A percentile compares a stretch with the other conserved stretches of the same genome.
Conservation (phyloP, 768 basidiomycete species). For the Boletus vinaceobasis region DNA sequence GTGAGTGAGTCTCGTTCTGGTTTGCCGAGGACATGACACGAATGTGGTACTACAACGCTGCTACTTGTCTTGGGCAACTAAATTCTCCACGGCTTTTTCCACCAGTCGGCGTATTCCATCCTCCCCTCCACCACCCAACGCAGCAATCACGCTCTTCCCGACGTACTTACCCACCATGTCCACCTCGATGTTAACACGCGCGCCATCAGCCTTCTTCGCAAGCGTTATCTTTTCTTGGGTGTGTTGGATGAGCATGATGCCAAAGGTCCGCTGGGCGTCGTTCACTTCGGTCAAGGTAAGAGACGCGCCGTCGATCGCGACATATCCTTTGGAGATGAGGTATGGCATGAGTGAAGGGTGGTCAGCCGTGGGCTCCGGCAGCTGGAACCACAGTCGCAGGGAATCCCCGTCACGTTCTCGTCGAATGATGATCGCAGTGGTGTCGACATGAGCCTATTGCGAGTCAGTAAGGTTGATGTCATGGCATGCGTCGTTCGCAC, state of each 20-base stretch:
- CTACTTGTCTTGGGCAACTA: constrained; percentile 39
- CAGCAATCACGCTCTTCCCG: constrained; percentile 73
- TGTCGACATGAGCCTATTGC: constrained; percentile 87
- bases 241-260: constrained; percentile 94
- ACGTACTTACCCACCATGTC: constrained; percentile 95
- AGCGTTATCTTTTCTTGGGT: constrained; percentile 88
- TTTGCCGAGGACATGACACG: constrained; percentile 3
- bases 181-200: constrained; percentile 90
- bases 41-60: background rate
- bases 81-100: constrained; percentile 55
- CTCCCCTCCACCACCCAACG: constrained; percentile 54
- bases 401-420: constrained; percentile 81
- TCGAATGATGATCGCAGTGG: constrained; percentile 72
- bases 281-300: constrained; percentile 84
- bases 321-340: constrained; percentile 91
- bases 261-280: constrained; percentile 60
- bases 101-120: constrained; percentile 47
- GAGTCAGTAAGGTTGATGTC: background rate
- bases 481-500: constrained; percentile 38
- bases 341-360: constrained; percentile 71
- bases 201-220: constrained; percentile 67
- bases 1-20: constrained; percentile 1
- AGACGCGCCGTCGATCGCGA: constrained; percentile 92
- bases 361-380: constrained; percentile 55
- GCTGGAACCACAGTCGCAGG: constrained; percentile 75